Percentiles rank a stretch among this genome's conserved stretches.
Conservation (phyloP, 2,329 filamentous ascomycete species). For the Pestalotiopsis sp. region DNA sequence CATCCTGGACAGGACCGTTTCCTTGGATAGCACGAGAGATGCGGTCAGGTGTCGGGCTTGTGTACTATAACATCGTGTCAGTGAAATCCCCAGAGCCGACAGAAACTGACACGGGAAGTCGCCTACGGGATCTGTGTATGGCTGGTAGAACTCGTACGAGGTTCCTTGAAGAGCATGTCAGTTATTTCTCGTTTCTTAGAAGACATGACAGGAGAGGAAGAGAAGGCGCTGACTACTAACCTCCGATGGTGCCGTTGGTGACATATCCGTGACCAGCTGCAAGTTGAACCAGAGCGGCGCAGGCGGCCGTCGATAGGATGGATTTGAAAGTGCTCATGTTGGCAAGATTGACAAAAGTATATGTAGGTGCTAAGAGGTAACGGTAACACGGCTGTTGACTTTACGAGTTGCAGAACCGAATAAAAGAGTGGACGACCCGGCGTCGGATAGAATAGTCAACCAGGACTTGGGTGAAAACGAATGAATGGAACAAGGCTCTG, state of each 20-base stretch:
- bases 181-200: neutral
- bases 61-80: slow-evolving; percentile 14
- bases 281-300: slow-evolving; percentile 34
- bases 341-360: neutral
- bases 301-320: slow-evolving; percentile 20
- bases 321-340: slow-evolving; percentile 32
- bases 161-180: slow-evolving; percentile 35
- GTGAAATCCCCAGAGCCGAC: neutral
- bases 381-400: neutral
- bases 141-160: slow-evolving; percentile 41
- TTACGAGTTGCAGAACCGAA: neutral
- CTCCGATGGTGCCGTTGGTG: slow-evolving; percentile 45
- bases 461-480: slow-evolving; percentile 10
- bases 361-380: neutral
- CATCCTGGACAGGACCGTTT: slow-evolving; percentile 60
- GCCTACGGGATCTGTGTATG: slow-evolving; percentile 40
- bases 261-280: slow-evolving; percentile 52
- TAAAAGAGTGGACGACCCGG: slow-evolving; percentile 11
- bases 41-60: slow-evolving; percentile 41
- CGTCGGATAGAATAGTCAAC: slow-evolving; percentile 10
- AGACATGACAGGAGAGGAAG: too few relatives aligned
- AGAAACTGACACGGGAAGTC: neutral
- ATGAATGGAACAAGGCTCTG: neutral
- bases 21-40: slow-evolving; percentile 61
- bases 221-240: slow-evolving; percentile 31